These are phyloP conservation scores for Nicotiana sylvestris DNA, from an alignment of 257 asterid genomes.

Conservation along the genomic window DNA sequence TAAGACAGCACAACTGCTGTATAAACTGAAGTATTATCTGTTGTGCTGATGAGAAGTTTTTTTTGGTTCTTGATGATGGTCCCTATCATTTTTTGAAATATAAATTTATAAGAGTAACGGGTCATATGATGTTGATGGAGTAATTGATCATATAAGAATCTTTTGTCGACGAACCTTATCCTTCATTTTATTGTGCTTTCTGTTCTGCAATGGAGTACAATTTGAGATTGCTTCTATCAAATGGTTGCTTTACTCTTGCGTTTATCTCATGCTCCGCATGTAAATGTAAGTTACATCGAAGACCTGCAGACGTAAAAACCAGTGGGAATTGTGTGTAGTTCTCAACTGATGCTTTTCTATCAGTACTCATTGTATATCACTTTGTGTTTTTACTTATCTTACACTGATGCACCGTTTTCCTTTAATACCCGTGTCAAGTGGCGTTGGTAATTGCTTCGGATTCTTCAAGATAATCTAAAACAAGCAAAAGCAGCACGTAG, in stretches of 20 bases:
- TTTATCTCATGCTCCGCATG: not conserved
- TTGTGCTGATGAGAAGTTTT: not conserved
- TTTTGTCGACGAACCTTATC: not conserved
- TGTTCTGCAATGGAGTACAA: not conserved
- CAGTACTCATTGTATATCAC: not conserved
- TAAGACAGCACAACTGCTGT: not conserved
- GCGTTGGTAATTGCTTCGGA: not conserved
- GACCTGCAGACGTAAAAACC: not conserved
- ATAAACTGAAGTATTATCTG: not conserved
- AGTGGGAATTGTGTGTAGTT: not conserved
- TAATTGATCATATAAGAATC: not conserved
- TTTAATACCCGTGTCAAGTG: not conserved
- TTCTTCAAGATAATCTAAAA: not conserved
- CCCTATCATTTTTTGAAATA: not conserved
- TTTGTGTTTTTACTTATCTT: not conserved
- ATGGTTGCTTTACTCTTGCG: not conserved
- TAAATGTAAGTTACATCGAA: not conserved
- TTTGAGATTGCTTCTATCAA: not conserved
- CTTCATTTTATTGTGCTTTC: not conserved
- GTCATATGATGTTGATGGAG: not conserved
- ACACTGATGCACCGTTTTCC: not conserved
- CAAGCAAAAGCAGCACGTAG: not conserved
- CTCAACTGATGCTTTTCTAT: not conserved
- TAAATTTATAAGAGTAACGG: not conserved
- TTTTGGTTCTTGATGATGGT: not conserved